Percentiles rank a stretch among this genome's conserved stretches.
phyloP scores from a whole-genome alignment of 2,329 filamentous ascomycete genomes.

The Fusarium nygamai region DNA sequence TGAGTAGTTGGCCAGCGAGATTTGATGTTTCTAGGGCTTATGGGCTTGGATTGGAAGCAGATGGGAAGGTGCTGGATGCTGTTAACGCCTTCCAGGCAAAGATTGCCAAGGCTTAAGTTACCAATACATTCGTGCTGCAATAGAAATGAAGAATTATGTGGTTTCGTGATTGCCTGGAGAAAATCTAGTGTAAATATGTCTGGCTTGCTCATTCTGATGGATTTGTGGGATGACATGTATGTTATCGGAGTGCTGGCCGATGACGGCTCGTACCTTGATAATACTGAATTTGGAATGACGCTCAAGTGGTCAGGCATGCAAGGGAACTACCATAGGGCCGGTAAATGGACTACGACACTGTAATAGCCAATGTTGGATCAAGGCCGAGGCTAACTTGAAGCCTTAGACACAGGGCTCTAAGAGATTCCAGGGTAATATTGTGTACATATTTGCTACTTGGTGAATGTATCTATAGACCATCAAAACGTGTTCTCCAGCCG shows the following conservation, averaged over 20 bases:
- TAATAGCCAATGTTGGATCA: neutral
- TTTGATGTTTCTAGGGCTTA: constrained; percentile 63
- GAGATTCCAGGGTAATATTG: neutral
- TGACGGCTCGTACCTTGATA: fast-evolving
- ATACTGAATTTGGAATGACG: no score
- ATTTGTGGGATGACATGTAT: no score
- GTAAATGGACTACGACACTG: fast-evolving
- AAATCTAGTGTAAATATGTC: fast-evolving
- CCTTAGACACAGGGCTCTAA: fast-evolving
- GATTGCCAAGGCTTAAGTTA: neutral
- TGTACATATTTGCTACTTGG: neutral
- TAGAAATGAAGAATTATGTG: no score
- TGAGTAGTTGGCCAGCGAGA: constrained; percentile 62
- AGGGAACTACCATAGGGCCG: no score
- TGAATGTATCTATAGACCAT: neutral
- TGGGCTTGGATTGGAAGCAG: constrained; percentile 60
- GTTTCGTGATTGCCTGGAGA: no score
- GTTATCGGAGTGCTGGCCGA: fast-evolving
- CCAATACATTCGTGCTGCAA: fast-evolving
- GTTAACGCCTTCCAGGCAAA: constrained; percentile 38
- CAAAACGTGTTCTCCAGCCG: neutral
- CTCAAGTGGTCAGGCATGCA: fast-evolving
- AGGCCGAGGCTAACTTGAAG: neutral
- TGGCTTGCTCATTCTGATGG: neutral
- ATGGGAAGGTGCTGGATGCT: constrained; percentile 50